A percentile compares a stretch with the other conserved stretches of the same genome.
Conservation (phyloP, 164 flowering plant species). For the Tetrastigma voinierianum region DNA sequence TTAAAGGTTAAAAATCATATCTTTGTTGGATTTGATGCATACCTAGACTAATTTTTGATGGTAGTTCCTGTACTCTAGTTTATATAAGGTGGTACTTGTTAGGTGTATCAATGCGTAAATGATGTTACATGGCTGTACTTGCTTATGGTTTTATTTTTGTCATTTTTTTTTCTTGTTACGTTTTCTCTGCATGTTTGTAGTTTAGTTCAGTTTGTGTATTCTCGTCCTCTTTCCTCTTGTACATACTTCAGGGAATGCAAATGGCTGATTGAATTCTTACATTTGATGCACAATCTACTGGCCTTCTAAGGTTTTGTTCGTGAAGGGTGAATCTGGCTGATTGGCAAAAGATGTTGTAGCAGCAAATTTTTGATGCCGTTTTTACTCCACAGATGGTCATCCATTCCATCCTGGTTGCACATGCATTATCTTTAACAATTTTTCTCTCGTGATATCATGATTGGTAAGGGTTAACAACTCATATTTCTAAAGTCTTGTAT, state of each 20-base stretch:
- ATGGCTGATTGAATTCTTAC: neutral
- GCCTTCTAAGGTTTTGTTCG: conserved; percentile 19
- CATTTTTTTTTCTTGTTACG: neutral
- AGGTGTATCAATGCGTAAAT: neutral
- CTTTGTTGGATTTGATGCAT: conserved; percentile 13
- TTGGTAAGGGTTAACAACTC: conserved; percentile 29
- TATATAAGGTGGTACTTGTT: neutral
- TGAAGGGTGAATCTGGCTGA: conserved; percentile 28
- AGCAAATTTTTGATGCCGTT: conserved; percentile 29
- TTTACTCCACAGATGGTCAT: conserved; percentile 19
- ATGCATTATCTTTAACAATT: conserved; percentile 1
- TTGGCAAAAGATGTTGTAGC: conserved; percentile 26
- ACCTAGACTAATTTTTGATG: conserved; percentile 4
- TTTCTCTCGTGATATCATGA: conserved; percentile 17
- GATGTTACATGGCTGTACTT: neutral
- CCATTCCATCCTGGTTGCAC: conserved; percentile 15
- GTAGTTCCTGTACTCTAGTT: conserved; percentile 1
- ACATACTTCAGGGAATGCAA: neutral
- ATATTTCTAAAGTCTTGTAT: conserved; percentile 16
- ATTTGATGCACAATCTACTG: conserved; percentile 17
- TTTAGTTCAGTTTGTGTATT: no score
- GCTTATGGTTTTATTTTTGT: neutral
- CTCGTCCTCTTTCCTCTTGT: neutral
- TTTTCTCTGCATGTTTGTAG: neutral
- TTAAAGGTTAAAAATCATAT: conserved; percentile 17